Evolutionary conservation across 2,329 filamentous ascomycete species (phyloP).

Genomic region (Zasmidium cellare): DNA sequence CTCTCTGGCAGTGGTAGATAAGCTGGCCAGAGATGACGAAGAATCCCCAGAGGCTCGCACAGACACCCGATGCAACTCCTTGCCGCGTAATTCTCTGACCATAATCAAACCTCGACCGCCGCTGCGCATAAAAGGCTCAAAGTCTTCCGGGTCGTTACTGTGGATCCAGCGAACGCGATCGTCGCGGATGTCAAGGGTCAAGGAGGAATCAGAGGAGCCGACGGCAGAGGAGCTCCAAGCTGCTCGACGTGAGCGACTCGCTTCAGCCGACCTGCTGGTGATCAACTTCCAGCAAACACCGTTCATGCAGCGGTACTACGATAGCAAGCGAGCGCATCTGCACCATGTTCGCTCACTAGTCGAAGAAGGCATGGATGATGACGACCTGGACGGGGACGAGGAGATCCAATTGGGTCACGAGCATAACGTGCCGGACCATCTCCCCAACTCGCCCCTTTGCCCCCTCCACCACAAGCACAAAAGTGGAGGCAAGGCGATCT

Average conservation of each 20-base stretch:
- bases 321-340: constrained; percentile 26
- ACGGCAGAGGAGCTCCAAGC: background rate
- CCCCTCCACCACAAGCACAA: constrained; percentile 40
- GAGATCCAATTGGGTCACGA: constrained; percentile 32
- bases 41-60: background rate
- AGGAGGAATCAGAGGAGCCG: background rate
- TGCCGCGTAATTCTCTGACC: background rate
- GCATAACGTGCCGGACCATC: constrained; percentile 44
- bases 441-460: constrained; percentile 45
- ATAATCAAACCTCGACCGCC: background rate
- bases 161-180: background rate
- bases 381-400: constrained; percentile 23
- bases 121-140: background rate
- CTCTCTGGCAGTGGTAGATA: background rate
- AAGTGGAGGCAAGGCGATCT: constrained; percentile 38
- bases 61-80: background rate
- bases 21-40: background rate
- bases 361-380: constrained; percentile 25
- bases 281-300: constrained; percentile 34
- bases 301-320: constrained; percentile 32
- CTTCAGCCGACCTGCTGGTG: constrained; percentile 22
- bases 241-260: background rate
- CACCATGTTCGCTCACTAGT: constrained; percentile 27
- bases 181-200: background rate
- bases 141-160: background rate